These are phyloP conservation scores for Cercophora newfieldiana DNA, from an alignment of 495 filamentous ascomycete species.

Conservation along the genomic window DNA sequence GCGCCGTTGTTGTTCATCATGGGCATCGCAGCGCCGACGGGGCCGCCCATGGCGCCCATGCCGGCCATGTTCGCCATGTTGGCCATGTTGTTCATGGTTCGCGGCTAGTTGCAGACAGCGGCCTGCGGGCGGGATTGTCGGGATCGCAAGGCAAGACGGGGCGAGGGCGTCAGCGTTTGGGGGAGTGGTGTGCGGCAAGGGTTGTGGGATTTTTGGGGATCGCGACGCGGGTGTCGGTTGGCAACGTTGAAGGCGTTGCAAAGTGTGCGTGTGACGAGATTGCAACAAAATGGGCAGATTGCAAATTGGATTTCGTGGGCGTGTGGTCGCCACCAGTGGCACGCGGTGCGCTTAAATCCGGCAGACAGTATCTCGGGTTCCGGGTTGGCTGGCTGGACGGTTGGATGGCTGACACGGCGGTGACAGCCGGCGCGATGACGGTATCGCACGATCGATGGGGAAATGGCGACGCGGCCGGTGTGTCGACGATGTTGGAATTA, in stretches of 20 bases:
- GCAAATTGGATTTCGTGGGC: constrained; percentile 6
- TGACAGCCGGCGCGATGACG: constrained; percentile 19
- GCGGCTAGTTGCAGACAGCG: constrained; percentile 29
- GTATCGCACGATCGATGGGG: constrained; percentile 5
- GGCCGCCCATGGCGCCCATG: constrained; percentile 65
- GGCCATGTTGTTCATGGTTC: constrained; percentile 67
- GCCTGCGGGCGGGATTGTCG: constrained; percentile 33
- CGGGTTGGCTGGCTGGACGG: neutral
- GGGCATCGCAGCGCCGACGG: constrained; percentile 61
- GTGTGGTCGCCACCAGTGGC: constrained; percentile 31
- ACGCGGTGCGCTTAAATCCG: constrained; percentile 31
- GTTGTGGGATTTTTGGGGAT: neutral
- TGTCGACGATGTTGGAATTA: constrained; percentile 7
- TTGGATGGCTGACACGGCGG: constrained; percentile 1
- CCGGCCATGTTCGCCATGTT: constrained; percentile 54
- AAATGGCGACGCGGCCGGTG: constrained; percentile 3
- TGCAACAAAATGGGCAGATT: constrained; percentile 13
- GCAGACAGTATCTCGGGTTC: constrained; percentile 15
- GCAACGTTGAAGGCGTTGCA: neutral
- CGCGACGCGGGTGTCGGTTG: neutral
- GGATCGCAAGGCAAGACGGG: neutral
- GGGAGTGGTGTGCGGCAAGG: neutral
- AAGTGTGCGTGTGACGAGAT: constrained; percentile 6
- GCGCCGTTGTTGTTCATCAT: constrained; percentile 74
- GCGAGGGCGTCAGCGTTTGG: neutral